Evolutionary conservation across 1,284 basidiomycete genomes (phyloP), one percentile per base, ranked within the genome.

Genomic region (Mrakiaceae sp.): DNA sequence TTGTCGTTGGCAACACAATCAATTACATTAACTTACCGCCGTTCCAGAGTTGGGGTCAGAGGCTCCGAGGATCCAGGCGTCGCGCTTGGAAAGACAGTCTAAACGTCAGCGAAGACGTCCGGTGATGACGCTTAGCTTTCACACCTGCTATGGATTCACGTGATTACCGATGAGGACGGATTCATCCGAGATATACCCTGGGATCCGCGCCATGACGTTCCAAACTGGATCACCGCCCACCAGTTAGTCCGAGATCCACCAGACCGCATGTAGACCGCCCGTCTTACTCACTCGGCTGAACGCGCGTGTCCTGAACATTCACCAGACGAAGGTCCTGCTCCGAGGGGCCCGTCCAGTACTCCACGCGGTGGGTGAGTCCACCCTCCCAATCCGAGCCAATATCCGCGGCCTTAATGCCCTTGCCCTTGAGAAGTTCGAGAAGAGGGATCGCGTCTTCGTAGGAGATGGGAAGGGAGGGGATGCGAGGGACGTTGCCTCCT

Each of bases 151-250:
- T 27, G 27, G 27, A 27, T 2, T 27, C 27, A 27, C 27, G 74
- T 95, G 91, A 71, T 87, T 87, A 8, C 92, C 94, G 65, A 96
- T 74, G 40, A 96, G 73, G 39, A 95, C 83, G 0, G 94, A 85
- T 72, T 96, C 90, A 71, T 93, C 85, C 68, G 83, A 82, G 69
- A 96, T 84, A 69, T 87, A 84, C 0, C 95, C 94, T 6, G 92
- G 94, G 67, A 98, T 90, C 50, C 87, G 82, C 3, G 85, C 90
- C 84, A 95, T 90, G 0, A 86, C 83, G 77, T 97, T 93, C 87
- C 87, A 87, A 62, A 88, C 86, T 3, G 27, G 27, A 27, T 72
- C 74, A 58, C 77, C 67, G 67, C 16, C 64, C 64, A 9, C 70
- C 67, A 77, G 47, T 27, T 27, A 27, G 27, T 27, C 27, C 27